Percentiles rank a stretch among this genome's conserved stretches.
Conservation (phyloP, 1,284 basidiomycete species). For the Heterobasidion irregulare region DNA sequence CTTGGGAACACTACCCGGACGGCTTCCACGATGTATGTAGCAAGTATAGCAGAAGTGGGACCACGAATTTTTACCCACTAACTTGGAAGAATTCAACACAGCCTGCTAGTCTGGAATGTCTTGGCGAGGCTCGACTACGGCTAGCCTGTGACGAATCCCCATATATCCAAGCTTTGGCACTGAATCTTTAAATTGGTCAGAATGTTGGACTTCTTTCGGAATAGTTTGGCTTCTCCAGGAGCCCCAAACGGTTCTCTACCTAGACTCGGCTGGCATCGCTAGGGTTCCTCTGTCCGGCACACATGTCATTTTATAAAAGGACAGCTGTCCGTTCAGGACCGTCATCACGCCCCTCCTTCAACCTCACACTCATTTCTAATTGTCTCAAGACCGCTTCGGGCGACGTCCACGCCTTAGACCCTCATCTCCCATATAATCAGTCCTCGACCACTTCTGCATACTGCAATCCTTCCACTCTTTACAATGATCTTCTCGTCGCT, state of each 20-base stretch:
- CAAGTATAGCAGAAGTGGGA: neutral
- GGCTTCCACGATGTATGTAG: neutral
- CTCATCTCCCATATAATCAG: neutral
- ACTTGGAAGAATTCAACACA: neutral
- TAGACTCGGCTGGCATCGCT: neutral
- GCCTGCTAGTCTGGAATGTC: neutral
- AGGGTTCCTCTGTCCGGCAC: neutral
- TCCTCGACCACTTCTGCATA: neutral
- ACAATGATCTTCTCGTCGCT: constrained; percentile 13
- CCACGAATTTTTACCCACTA: neutral
- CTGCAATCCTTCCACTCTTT: neutral
- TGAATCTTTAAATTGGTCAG: neutral
- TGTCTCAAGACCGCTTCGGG: neutral
- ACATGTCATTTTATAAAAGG: neutral
- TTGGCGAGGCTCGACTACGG: neutral
- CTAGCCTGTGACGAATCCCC: neutral
- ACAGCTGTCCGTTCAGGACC: neutral
- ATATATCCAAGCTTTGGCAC: neutral
- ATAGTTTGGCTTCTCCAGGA: neutral
- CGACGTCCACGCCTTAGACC: neutral
- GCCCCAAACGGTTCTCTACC: neutral
- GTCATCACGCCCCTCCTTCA: neutral
- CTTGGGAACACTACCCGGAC: too few relatives aligned
- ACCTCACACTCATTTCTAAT: neutral
- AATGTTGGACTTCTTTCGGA: neutral